Evolutionary conservation across 805 yeast genomes (phyloP).

Genomic region (Maudiozyma bulderi): DNA sequence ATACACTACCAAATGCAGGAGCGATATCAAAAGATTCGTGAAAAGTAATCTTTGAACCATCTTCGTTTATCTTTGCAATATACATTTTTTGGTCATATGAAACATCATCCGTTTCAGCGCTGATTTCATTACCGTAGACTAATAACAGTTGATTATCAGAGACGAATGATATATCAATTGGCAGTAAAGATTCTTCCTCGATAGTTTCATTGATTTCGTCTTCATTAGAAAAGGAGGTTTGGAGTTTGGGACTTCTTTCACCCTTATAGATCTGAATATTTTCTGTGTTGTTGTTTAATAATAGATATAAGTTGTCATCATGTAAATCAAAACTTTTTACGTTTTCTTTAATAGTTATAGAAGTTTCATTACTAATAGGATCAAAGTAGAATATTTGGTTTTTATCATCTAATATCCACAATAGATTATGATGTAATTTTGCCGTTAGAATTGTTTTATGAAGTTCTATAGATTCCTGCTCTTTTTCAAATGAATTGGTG

Average conservation of each 20-base stretch:
- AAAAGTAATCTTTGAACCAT: conserved; percentile 7
- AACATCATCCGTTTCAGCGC: conserved; percentile 14
- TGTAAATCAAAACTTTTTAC: conserved; percentile 13
- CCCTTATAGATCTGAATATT: conserved; percentile 1
- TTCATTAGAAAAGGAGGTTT: conserved; percentile 20
- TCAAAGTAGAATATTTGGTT: conserved; percentile 2
- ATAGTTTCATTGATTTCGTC: conserved; percentile 18
- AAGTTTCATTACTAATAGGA: not conserved
- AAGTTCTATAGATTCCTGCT: conserved; percentile 1
- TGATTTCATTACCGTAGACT: conserved; percentile 24
- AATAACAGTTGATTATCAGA: conserved; percentile 17
- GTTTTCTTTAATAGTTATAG: not conserved
- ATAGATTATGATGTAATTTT: not conserved
- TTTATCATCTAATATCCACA: conserved; percentile 5
- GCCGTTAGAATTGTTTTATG: conserved; percentile 3
- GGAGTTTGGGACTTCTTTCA: not conserved
- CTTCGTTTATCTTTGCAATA: conserved; percentile 8
- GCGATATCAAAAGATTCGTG: conserved; percentile 36
- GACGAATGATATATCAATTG: conserved; percentile 16
- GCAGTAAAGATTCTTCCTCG: conserved; percentile 25
- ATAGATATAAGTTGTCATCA: conserved; percentile 3
- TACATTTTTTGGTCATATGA: conserved; percentile 23
- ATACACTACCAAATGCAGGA: conserved; percentile 43
- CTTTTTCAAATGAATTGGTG: conserved; percentile 2
- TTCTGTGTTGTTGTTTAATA: not conserved